Conservation (phyloP, 2,329 filamentous ascomycete species). For the Thielaviopsis ethacetica region DNA sequence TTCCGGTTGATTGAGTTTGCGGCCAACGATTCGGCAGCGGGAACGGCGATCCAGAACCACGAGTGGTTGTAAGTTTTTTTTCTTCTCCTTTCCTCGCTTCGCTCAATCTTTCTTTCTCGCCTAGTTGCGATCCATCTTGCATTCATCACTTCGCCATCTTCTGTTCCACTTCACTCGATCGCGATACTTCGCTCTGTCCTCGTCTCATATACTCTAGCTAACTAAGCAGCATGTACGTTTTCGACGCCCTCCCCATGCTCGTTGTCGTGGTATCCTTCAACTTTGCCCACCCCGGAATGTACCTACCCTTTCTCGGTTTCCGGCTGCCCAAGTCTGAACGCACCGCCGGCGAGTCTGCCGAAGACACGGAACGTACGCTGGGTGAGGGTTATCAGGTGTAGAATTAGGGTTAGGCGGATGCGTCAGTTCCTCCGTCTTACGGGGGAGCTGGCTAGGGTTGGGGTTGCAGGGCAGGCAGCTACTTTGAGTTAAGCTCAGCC, state of each 20-base stretch:
- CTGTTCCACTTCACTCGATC: too few species aligned
- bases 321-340: constrained; percentile 15
- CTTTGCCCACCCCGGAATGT: constrained; percentile 18
- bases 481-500: too few species aligned
- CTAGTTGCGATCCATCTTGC: too few species aligned
- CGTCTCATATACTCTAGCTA: too few species aligned
- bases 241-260: constrained; percentile 20
- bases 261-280: constrained; percentile 17
- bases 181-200: too few species aligned
- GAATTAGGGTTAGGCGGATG: too few species aligned
- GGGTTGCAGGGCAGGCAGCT: too few species aligned
- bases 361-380: background rate
- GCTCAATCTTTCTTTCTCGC: background rate
- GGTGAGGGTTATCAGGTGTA: too few species aligned
- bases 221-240: constrained; percentile 16
- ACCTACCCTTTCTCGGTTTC: constrained; percentile 19
- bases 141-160: too few species aligned
- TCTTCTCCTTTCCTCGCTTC: background rate
- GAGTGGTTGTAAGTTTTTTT: constrained; percentile 19
- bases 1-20: constrained; percentile 19
- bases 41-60: constrained; percentile 14
- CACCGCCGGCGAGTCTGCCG: background rate
- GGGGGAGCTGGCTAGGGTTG: too few species aligned
- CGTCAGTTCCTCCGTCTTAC: too few species aligned
- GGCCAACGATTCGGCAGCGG: constrained; percentile 13